phyloP scores from a whole-genome alignment of 805 yeast species.

The Maudiozyma bulderi region DNA sequence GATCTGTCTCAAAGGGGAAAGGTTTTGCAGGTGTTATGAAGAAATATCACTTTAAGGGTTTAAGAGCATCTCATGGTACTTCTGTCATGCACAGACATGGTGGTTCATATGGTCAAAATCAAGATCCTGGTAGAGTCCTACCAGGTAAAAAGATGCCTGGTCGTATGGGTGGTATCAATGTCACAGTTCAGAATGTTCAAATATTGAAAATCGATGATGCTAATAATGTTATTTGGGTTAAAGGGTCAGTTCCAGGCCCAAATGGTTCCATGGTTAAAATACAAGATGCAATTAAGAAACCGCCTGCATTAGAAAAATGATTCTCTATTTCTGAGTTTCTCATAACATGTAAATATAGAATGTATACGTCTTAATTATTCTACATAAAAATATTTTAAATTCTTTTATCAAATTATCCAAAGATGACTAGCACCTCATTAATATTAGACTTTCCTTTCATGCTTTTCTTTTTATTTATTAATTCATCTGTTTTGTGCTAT shows the following conservation, averaged over 20 bases:
- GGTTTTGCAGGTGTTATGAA: conserved; percentile 99
- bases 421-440: not conserved
- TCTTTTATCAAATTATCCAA: not conserved
- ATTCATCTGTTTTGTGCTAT: not conserved
- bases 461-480: not conserved
- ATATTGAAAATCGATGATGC: conserved; percentile 74
- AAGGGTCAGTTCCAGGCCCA: conserved; percentile 90
- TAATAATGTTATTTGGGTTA: conserved; percentile 70
- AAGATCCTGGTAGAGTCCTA: conserved; percentile 89
- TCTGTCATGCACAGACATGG: conserved; percentile 89
- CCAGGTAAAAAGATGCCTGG: conserved; percentile 99
- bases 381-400: not conserved
- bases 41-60: conserved; percentile 82
- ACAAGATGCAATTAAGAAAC: conserved; percentile 62
- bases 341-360: not conserved
- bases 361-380: not conserved
- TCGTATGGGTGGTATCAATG: conserved; percentile 73
- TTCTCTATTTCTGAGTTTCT: no score
- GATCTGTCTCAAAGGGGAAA: conserved; percentile 79
- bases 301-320: not conserved
- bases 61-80: conserved; percentile 91
- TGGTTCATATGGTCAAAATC: conserved; percentile 94
- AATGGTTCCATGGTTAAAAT: conserved; percentile 64
- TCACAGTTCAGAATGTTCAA: conserved; percentile 66
- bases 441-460: not conserved